phyloP scores from a whole-genome alignment of 73 alveolate genomes.

The Diophrys sp. region DNA sequence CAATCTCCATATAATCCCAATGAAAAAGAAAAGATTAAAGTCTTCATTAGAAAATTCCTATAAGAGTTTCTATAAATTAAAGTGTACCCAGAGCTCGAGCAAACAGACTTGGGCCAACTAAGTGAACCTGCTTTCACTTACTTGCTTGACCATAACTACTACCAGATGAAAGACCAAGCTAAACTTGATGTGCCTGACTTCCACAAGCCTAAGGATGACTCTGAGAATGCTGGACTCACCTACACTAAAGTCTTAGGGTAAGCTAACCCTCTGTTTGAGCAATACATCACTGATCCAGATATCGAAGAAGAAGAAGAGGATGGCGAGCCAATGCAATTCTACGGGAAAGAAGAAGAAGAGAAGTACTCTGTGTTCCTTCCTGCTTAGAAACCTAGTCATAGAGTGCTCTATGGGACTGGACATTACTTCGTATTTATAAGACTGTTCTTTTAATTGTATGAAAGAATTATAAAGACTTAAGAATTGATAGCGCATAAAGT shows the following conservation, averaged over 20 bases:
- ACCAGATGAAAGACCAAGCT: no score
- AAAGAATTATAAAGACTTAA: conserved; percentile 28
- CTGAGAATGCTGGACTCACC: background rate
- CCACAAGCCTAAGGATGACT: background rate
- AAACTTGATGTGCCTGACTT: background rate
- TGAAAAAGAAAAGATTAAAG: conserved; percentile 1
- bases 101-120: background rate
- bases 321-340: background rate
- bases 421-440: conserved; percentile 29
- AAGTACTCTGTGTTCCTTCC: conserved; percentile 22
- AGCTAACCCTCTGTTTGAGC: no score
- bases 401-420: conserved; percentile 20
- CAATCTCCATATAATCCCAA: background rate
- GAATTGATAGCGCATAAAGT: background rate
- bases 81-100: background rate
- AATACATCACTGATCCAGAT: conserved; percentile 3
- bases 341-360: background rate
- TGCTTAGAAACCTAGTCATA: conserved; percentile 15
- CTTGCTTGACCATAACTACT: background rate
- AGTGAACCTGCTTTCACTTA: background rate
- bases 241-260: no score
- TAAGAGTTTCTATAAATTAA: background rate
- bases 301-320: conserved; percentile 1
- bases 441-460: conserved; percentile 39
- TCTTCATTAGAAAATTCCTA: background rate